Conservation (phyloP, 176 grass and related monocot species). For the Triticum timopheevii region DNA sequence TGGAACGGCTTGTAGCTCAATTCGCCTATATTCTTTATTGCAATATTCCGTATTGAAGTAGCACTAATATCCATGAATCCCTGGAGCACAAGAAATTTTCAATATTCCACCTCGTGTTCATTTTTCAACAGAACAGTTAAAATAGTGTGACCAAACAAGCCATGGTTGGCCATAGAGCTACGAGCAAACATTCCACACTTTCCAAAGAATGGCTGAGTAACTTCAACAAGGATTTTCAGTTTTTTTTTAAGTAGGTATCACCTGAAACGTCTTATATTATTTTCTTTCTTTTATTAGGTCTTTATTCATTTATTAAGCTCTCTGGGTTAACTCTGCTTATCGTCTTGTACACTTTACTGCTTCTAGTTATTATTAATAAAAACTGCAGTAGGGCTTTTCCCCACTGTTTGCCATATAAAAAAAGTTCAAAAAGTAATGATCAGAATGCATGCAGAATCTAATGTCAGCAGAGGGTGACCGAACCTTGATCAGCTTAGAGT, state of each 20-base stretch:
- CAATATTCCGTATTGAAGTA: neutral
- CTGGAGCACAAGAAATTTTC: neutral
- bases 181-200: neutral
- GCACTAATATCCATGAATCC: slow-evolving; percentile 6
- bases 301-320: neutral
- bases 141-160: neutral
- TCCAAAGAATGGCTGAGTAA: neutral
- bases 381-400: neutral
- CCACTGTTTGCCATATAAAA: neutral
- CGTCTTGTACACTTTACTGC: neutral
- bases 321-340: neutral
- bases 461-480: neutral
- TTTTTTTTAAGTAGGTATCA: neutral
- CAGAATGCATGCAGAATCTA: neutral
- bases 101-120: neutral
- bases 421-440: neutral
- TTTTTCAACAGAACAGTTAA: neutral
- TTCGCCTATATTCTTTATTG: slow-evolving; percentile 33
- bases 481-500: slow-evolving; percentile 21
- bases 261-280: neutral
- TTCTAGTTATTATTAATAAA: neutral
- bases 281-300: neutral
- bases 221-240: neutral
- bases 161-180: neutral
- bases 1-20: slow-evolving; percentile 24